These are phyloP conservation scores for Mitragyna speciosa DNA, from an alignment of 257 asterid species.

Conservation along the genomic window DNA sequence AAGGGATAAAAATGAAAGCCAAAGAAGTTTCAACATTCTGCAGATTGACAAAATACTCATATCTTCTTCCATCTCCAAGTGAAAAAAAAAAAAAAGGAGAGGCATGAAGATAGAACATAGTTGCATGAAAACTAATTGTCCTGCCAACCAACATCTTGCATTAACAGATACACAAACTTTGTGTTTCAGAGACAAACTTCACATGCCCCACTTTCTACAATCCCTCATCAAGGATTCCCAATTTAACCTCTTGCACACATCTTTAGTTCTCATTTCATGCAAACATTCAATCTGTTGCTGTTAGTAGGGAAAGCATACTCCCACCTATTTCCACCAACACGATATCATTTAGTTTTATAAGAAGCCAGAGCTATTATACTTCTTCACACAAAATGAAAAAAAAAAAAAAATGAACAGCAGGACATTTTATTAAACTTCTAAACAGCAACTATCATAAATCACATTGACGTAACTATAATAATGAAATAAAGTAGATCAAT, in stretches of 20 bases:
- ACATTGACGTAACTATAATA: too few relatives aligned
- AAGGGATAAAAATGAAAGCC: neutral
- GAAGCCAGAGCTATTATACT: too few relatives aligned
- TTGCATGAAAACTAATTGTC: neutral
- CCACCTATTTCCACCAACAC: neutral
- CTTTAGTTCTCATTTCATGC: neutral
- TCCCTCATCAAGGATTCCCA: neutral
- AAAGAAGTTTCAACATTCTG: neutral
- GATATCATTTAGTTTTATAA: too few relatives aligned
- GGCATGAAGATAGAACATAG: neutral
- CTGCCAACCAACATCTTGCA: neutral
- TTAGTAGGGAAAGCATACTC: neutral
- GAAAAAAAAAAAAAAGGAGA: neutral
- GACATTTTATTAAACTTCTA: too few relatives aligned
- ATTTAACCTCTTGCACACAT: neutral
- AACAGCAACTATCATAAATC: neutral
- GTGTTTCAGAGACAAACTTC: neutral
- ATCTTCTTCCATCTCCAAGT: neutral
- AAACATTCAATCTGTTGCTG: neutral
- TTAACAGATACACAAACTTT: neutral
- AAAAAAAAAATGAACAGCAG: too few relatives aligned
- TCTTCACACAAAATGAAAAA: too few relatives aligned
- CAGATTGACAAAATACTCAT: neutral
- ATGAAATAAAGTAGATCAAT: too few relatives aligned
- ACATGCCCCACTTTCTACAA: neutral